Base-by-base conservation (phyloP, 495 filamentous ascomycete genomes). In the Daldinia vernicosa region DNA sequence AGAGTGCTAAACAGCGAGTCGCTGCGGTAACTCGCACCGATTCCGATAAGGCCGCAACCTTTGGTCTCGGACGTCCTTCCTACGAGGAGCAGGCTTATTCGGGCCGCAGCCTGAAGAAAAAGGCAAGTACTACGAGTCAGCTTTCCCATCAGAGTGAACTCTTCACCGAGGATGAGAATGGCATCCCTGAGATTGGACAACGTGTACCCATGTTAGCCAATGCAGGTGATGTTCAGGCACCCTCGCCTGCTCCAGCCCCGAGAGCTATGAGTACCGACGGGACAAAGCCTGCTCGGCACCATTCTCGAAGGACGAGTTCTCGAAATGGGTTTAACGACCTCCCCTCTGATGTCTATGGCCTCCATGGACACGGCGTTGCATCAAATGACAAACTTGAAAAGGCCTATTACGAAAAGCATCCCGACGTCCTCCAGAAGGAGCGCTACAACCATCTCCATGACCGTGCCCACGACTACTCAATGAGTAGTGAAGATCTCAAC, bases 201-300 rank as follows among this genome's bases (percentile, higher is more conserved):
- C 87, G 93, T 72, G 94, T 98, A 22, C 96, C 95, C 35, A 97
- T 99, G 93, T 91, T 95, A 75, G 90, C 90, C 37, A 89, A 96
- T 80, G 94, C 94, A 40, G 95, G 95, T 47, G 95, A 98, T 79
- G 96, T 99, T 9, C 95, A 99, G 80, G 95, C 95, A 12, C 95
- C 95, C 0, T 94, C 96, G 0, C 93, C 94, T 3, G 88, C 91
- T 14, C 92, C 82, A 28, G 88, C 90, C 15, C 92, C 83, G 33
- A 81, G 85, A 4, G 79, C 86, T 39, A 79, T 80, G 17, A 83
- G 83, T 35, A 78, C 85, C 19, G 80, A 84, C 30, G 89, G 89
- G 22, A 79, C 82, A 66, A 90, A 87, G 72, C 84, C 86, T 70
- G 81, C 79, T 30, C 86, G 87, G 68, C 86, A 91, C 69, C 93